phyloP scores from a whole-genome alignment of 2,329 filamentous ascomycete genomes.

The Westerdykella aurantiaca region DNA sequence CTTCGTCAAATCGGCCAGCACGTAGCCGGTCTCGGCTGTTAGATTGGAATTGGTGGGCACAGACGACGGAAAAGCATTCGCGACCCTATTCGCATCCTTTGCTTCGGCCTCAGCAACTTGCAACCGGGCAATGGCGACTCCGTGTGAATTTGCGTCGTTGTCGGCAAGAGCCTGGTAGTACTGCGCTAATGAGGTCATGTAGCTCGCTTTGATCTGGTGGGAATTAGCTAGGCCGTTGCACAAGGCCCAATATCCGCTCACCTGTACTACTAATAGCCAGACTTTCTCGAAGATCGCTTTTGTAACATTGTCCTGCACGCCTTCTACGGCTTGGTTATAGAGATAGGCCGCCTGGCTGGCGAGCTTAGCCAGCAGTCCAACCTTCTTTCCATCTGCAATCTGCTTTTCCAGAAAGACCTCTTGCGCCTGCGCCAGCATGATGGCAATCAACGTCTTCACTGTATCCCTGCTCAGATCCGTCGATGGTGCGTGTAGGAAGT shows the following conservation, averaged over 20 bases:
- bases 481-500: constrained; percentile 94
- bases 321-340: constrained; percentile 82
- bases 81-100: constrained; percentile 70
- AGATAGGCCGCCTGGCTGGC: constrained; percentile 85
- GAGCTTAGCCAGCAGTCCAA: constrained; percentile 83
- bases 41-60: constrained; percentile 79
- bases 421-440: constrained; percentile 93
- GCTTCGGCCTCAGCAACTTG: constrained; percentile 73
- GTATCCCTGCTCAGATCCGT: constrained; percentile 94
- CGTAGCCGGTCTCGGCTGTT: constrained; percentile 66
- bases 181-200: constrained; percentile 80
- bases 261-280: constrained; percentile 78
- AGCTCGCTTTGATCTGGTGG: constrained; percentile 65
- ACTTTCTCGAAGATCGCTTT: constrained; percentile 91
- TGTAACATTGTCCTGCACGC: constrained; percentile 84
- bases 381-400: constrained; percentile 85
- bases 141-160: constrained; percentile 81
- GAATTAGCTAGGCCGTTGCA: constrained; percentile 1
- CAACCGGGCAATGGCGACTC: constrained; percentile 74
- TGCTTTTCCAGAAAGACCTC: constrained; percentile 98
- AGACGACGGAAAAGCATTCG: constrained; percentile 73
- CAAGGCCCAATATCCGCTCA: constrained; percentile 36
- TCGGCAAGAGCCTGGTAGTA: constrained; percentile 92
- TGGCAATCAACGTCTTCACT: constrained; percentile 85
- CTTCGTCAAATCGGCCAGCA: constrained; percentile 75